Conservation (phyloP, 306 rosid genomes). For the Prunus davidiana region DNA sequence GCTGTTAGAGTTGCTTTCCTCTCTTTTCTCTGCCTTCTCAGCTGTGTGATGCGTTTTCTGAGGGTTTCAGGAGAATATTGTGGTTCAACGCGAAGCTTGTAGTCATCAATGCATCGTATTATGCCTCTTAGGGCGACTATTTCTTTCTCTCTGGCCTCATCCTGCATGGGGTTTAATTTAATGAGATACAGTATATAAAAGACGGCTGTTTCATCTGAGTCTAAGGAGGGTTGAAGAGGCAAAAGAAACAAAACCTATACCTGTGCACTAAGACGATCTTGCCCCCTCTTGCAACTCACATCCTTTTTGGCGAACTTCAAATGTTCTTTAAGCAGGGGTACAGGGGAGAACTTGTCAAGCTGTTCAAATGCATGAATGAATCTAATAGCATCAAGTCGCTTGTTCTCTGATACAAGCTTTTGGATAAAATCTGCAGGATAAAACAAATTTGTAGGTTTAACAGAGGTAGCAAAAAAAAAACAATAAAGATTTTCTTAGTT, state of each 20-base stretch:
- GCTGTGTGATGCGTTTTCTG: slow-evolving; percentile 19
- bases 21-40: slow-evolving; percentile 23
- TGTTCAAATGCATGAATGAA: slow-evolving; percentile 29
- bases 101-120: slow-evolving; percentile 29
- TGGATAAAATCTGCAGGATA: slow-evolving; percentile 30
- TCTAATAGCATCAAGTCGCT: slow-evolving; percentile 29
- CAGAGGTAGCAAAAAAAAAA: background rate
- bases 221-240: background rate
- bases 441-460: background rate
- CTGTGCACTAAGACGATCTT: slow-evolving; percentile 20
- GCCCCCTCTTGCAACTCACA: slow-evolving; percentile 11
- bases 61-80: slow-evolving; percentile 26
- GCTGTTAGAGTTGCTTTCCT: slow-evolving; percentile 12
- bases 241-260: slow-evolving; percentile 14
- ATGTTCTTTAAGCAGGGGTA: slow-evolving; percentile 30
- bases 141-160: slow-evolving; percentile 31
- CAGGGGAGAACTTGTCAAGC: slow-evolving; percentile 36
- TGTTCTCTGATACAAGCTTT: slow-evolving; percentile 30
- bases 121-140: slow-evolving; percentile 27
- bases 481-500: background rate
- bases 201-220: background rate
- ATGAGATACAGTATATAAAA: background rate
- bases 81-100: slow-evolving; percentile 29
- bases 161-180: slow-evolving; percentile 23
- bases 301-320: slow-evolving; percentile 19